A percentile compares a stretch with the other conserved stretches of the same genome.
phyloP scores from a whole-genome alignment of 2,329 filamentous ascomycete species.

The Stemphylium beticola region DNA sequence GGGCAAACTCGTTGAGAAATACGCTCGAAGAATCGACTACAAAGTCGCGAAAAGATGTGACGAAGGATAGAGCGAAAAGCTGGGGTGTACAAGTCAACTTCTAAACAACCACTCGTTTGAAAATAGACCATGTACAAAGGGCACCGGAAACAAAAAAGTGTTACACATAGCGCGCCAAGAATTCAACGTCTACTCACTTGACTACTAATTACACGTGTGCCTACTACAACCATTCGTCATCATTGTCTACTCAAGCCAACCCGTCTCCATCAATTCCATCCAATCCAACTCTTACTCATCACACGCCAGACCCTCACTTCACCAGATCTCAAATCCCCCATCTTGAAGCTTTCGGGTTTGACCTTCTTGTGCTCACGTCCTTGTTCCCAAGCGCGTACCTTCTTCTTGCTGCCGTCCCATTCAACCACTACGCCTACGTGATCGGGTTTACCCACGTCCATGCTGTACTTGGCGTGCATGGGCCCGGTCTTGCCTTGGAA shows the following conservation, averaged over 20 bases:
- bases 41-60: too few species aligned
- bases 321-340: slow-evolving; percentile 88
- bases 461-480: slow-evolving; percentile 92
- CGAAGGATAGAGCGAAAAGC: too few species aligned
- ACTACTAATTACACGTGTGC: neutral
- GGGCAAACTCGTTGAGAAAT: too few species aligned
- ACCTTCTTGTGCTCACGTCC: slow-evolving; percentile 92
- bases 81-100: too few species aligned
- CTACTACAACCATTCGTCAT: neutral
- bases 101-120: too few species aligned
- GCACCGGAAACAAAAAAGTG: too few species aligned
- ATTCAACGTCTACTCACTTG: neutral
- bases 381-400: slow-evolving; percentile 94
- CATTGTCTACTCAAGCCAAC: neutral
- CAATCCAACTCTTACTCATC: slow-evolving; percentile 90
- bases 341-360: slow-evolving; percentile 90
- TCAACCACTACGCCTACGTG: slow-evolving; percentile 92
- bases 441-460: slow-evolving; percentile 84
- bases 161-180: too few species aligned
- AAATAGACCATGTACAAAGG: too few species aligned
- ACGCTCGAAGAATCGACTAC: too few species aligned
- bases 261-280: slow-evolving; percentile 63
- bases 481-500: slow-evolving; percentile 95
- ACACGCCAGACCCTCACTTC: slow-evolving; percentile 98
- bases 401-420: slow-evolving; percentile 99